Evolutionary conservation across 2,329 filamentous ascomycete species (phyloP), one percentile per base, ranked within the genome.

Genomic region (Metarhizium humberi): DNA sequence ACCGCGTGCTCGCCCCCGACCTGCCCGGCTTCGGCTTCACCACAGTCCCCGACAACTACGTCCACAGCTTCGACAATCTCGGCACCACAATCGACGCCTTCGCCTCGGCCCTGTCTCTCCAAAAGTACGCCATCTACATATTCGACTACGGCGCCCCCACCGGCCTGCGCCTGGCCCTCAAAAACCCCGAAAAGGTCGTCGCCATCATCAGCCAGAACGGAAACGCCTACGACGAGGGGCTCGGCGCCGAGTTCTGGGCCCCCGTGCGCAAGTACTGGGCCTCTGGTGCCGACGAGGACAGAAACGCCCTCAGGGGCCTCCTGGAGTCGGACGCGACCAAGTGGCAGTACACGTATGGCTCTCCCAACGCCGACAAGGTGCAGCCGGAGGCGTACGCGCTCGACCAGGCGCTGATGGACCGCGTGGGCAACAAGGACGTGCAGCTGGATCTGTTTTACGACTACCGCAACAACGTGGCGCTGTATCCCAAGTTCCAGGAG

Each of bases 11-110:
- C 14, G 81, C 80, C 0, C 82, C 80, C 0, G 82, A 85, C 63
- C 70, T 84, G 3, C 82, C 81, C 1, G 80, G 79, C 14, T 85
- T 76, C 59, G 82, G 81, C 52, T 81, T 82, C 67, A 84, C 81
- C 3, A 67, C 70, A 48, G 70, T 75, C 3, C 73, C 77, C 0
- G 59, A 60, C 1, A 65, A 68, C 51, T 84, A 78, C 69, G 63
- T 63, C 7, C 80, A 82, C 69, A 80, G 73, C 14, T 85, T 85
- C 59, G 75, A 72, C 50, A 75, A 71, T 62, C 64, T 85, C 6
- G 67, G 79, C 38, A 63, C 55, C 6, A 78, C 76, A 1, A 69
- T 80, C 40, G 69, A 68, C 10, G 71, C 71, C 6, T 82, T 83
- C 61, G 64, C 82, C 13, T 70, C 75, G 40, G 68, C 70, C 1